Conservation (phyloP, 2,329 filamentous ascomycete species). For the Tolypocladium nubicola region DNA sequence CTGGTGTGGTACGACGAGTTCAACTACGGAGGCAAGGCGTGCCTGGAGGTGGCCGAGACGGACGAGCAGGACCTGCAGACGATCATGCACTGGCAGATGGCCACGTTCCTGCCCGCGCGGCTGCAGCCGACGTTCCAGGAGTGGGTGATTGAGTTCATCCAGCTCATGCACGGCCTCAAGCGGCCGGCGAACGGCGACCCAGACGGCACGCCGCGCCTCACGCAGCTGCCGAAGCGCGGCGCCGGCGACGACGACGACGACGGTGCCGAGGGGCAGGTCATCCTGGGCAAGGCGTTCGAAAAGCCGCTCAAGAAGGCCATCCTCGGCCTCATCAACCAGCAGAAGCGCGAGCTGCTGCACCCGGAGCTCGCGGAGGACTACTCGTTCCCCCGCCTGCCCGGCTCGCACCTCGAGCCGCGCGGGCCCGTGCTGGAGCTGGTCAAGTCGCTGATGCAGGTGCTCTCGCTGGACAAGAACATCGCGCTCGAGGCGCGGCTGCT, state of each 20-base stretch:
- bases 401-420: conserved; percentile 41
- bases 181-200: conserved; percentile 45
- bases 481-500: conserved; percentile 78
- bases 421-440: conserved; percentile 85
- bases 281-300: conserved; percentile 75
- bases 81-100: conserved; percentile 98
- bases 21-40: conserved; percentile 95
- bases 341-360: conserved; percentile 82
- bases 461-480: conserved; percentile 84
- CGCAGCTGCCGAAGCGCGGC: conserved; percentile 51
- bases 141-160: conserved; percentile 90
- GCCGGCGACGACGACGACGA: conserved; percentile 47
- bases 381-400: conserved; percentile 69
- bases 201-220: conserved; percentile 43
- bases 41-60: conserved; percentile 64
- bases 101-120: conserved; percentile 70
- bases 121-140: conserved; percentile 81
- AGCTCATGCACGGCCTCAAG: conserved; percentile 86
- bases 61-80: conserved; percentile 72
- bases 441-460: conserved; percentile 85
- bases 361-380: conserved; percentile 82
- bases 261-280: conserved; percentile 50
- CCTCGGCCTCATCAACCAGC: conserved; percentile 66
- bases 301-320: conserved; percentile 88
- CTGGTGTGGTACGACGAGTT: conserved; percentile 98